phyloP scores from a whole-genome alignment of 805 yeast species.

The Candida loeiensis region DNA sequence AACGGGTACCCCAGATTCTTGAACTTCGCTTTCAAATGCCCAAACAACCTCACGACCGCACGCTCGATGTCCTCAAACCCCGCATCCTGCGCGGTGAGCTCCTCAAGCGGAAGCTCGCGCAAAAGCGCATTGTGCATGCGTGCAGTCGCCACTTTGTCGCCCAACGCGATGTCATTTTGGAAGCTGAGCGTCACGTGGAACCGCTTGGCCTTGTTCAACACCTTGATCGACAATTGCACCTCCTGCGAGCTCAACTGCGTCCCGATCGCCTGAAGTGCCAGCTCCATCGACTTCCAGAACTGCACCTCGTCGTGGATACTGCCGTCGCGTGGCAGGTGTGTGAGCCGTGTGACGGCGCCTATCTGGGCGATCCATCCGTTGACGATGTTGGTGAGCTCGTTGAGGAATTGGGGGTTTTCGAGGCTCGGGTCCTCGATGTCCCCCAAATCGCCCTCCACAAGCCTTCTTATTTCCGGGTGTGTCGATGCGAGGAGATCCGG shows the following conservation, averaged over 20 bases:
- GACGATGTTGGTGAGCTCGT: conserved; percentile 64
- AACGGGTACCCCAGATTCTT: conserved; percentile 60
- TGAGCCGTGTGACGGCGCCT: conserved; percentile 51
- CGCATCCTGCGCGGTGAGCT: conserved; percentile 32
- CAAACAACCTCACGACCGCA: conserved; percentile 48
- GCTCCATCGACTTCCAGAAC: conserved; percentile 76
- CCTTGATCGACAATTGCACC: conserved; percentile 53
- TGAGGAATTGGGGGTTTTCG: conserved; percentile 57
- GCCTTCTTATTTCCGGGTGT: conserved; percentile 45
- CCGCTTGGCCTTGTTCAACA: conserved; percentile 68
- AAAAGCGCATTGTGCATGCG: conserved; percentile 59
- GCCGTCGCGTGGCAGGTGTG: conserved; percentile 54
- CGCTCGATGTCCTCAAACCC: conserved; percentile 41
- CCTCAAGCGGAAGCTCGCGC: conserved; percentile 66
- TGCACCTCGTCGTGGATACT: conserved; percentile 59
- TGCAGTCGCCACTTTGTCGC: conserved; percentile 49
- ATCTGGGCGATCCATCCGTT: conserved; percentile 71
- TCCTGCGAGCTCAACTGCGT: conserved; percentile 55
- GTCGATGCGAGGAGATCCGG: conserved; percentile 57
- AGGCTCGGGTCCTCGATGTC: too few species aligned
- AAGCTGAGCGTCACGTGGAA: conserved; percentile 76
- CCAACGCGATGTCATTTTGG: conserved; percentile 65
- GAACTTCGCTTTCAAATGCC: conserved; percentile 58
- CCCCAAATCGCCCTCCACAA: conserved; percentile 34
- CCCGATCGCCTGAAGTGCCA: conserved; percentile 51